Percentiles rank a stretch among this genome's conserved stretches.
Evolutionary conservation across 2,329 filamentous ascomycete species (phyloP).

Genomic region (Arthrobotrys pseudoclavata): DNA sequence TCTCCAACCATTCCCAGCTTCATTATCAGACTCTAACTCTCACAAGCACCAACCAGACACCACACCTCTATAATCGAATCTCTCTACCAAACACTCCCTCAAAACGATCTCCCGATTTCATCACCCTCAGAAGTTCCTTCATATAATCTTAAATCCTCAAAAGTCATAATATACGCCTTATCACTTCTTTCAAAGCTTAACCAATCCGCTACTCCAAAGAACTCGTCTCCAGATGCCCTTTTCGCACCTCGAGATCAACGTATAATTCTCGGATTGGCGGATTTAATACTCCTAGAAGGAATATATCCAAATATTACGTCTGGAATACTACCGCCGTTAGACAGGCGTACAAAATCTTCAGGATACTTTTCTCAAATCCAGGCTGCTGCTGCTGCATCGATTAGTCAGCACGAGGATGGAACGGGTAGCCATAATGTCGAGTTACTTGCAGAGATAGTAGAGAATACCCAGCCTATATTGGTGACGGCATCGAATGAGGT

Average conservation of each 20-base stretch:
- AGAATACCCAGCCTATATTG: slow-evolving; percentile 41
- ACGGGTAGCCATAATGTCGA: slow-evolving; percentile 11
- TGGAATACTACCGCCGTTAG: slow-evolving; percentile 57
- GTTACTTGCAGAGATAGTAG: slow-evolving; percentile 37
- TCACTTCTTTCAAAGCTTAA: slow-evolving; percentile 31
- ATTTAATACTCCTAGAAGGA: slow-evolving; percentile 62
- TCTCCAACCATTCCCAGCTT: neutral
- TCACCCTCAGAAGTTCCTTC: neutral
- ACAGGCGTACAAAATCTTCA: slow-evolving; percentile 55
- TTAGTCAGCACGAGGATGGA: slow-evolving; percentile 7
- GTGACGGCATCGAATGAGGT: slow-evolving; percentile 52
- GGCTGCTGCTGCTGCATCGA: slow-evolving; percentile 8
- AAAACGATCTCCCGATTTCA: slow-evolving; percentile 8
- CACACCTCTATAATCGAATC: slow-evolving; percentile 48
- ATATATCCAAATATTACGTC: slow-evolving; percentile 62
- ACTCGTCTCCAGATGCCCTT: slow-evolving; percentile 46
- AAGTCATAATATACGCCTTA: slow-evolving; percentile 38
- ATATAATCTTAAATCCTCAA: slow-evolving; percentile 29
- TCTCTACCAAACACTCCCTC: slow-evolving; percentile 35
- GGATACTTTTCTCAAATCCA: slow-evolving; percentile 56
- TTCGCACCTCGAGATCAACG: slow-evolving; percentile 60
- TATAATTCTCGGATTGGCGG: slow-evolving; percentile 61
- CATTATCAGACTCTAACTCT: slow-evolving; percentile 27
- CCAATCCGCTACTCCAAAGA: slow-evolving; percentile 33
- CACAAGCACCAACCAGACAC: slow-evolving; percentile 47